Conservation (phyloP, 768 basidiomycete genomes). For the Suillus subluteus region DNA sequence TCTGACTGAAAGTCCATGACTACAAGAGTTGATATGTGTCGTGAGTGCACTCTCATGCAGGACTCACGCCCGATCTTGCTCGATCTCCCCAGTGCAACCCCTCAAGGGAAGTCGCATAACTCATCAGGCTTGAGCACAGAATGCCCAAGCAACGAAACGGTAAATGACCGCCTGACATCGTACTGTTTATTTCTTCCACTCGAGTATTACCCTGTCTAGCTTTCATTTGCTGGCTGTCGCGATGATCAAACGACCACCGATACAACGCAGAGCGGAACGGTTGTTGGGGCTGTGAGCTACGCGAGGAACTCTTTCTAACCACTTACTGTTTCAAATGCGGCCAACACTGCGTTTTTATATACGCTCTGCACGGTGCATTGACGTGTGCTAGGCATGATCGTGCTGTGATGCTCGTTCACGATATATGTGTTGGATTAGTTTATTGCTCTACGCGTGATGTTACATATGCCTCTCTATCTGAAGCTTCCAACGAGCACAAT, state of each 20-base stretch:
- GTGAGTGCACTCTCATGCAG: no score
- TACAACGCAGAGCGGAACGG: slow-evolving; percentile 58
- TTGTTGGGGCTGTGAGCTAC: slow-evolving; percentile 80
- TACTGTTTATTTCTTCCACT: neutral
- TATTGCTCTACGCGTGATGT: neutral
- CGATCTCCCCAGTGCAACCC: neutral
- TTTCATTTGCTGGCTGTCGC: slow-evolving; percentile 73
- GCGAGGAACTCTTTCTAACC: slow-evolving; percentile 42
- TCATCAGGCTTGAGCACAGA: slow-evolving; percentile 38
- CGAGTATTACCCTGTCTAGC: slow-evolving; percentile 38
- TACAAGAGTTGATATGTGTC: slow-evolving; percentile 23
- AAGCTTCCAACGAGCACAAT: neutral
- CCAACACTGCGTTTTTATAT: slow-evolving; percentile 6
- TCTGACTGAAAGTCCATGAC: neutral
- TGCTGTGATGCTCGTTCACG: neutral
- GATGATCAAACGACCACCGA: slow-evolving; percentile 77
- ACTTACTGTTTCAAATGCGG: neutral
- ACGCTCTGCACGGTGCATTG: slow-evolving; percentile 27
- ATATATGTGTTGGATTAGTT: neutral
- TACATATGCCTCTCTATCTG: neutral
- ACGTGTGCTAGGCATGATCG: slow-evolving; percentile 6
- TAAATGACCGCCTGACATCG: slow-evolving; percentile 24
- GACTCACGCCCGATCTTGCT: no score
- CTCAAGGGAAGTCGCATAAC: slow-evolving; percentile 40
- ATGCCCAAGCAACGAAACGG: slow-evolving; percentile 72